phyloP scores from a whole-genome alignment of 352 stramenopile genomes.

The Phytopythium vexans region DNA sequence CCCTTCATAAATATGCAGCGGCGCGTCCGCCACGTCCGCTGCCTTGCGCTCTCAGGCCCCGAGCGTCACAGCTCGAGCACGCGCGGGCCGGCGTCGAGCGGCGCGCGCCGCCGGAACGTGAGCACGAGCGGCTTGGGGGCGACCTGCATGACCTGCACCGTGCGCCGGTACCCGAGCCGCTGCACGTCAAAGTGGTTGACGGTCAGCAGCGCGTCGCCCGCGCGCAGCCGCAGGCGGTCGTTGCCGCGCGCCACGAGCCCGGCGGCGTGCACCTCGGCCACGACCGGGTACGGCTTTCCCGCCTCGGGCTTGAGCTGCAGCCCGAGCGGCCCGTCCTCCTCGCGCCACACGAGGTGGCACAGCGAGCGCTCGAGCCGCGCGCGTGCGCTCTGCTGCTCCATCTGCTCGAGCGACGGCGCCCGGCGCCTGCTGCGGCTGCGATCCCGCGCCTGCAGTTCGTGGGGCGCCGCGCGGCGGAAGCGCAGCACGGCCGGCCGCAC shows the following conservation, averaged over 20 bases:
- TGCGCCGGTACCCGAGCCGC: slow-evolving; percentile 50
- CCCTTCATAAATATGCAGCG: neutral
- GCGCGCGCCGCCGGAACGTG: slow-evolving; percentile 46
- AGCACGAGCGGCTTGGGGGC: slow-evolving; percentile 65
- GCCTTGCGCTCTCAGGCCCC: neutral
- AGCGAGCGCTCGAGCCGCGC: slow-evolving; percentile 53
- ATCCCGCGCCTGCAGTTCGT: slow-evolving; percentile 23
- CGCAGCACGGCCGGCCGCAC: slow-evolving; percentile 59
- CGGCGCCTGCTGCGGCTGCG: slow-evolving; percentile 2
- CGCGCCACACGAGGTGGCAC: slow-evolving; percentile 65
- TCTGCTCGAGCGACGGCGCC: slow-evolving; percentile 6
- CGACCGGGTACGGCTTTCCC: slow-evolving; percentile 50
- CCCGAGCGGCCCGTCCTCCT: slow-evolving; percentile 58
- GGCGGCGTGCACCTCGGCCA: slow-evolving; percentile 30
- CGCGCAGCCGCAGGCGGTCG: slow-evolving; percentile 27
- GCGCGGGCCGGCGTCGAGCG: slow-evolving; percentile 22
- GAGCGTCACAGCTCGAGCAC: slow-evolving; percentile 42
- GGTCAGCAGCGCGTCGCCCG: slow-evolving; percentile 59
- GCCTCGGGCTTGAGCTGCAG: slow-evolving; percentile 51
- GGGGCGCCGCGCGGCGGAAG: slow-evolving; percentile 44
- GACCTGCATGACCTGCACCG: slow-evolving; percentile 59
- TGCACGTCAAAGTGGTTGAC: slow-evolving; percentile 71
- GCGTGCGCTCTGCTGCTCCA: slow-evolving; percentile 32
- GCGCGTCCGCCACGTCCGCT: too few species aligned
- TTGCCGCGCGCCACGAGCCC: slow-evolving; percentile 23